Evolutionary conservation across 2,329 filamentous ascomycete genomes (phyloP), one percentile per base, ranked within the genome.

Genomic region (Pestalotiopsis sp.): DNA sequence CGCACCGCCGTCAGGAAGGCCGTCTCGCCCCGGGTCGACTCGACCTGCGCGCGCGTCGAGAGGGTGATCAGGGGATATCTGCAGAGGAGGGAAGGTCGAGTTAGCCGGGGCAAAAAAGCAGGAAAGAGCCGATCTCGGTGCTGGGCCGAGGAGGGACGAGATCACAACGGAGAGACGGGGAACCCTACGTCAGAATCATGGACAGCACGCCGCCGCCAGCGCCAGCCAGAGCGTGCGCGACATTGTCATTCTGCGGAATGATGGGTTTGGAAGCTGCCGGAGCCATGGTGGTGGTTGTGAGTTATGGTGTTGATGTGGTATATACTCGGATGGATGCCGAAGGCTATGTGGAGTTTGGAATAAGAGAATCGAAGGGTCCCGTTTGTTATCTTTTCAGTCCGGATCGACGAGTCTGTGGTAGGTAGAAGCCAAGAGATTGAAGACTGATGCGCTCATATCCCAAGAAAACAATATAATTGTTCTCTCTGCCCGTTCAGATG

Each of bases 61-160:
- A 99, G 91, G 41, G 96, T 98, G 79, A 99, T 97, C 75, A 99
- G 90, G 57, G 96, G 96, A 81, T 98, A 98, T 73, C 93, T 96
- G 31, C 64, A n/a, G 31, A 36, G 31, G 25, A 66, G 64, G 27
- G 45, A 57, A 69, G 67, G 68, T 41, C 52, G 36, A 23, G 56
- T 11, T 56, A 65, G 52, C 25, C 17, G 58, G 13, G n/a, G 49
- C 31, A 31, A 27, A 6, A 6, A 13, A 13, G 6, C 20, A 58
- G 36, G 14, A 59, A 31, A 27, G n/a, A 39, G 62, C 41, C 14
- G 23, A 27, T 59, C 23, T 17, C 57, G 23, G 45, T 52, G 14
- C 20, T 17, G 14, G 45, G 45, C 14, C 14, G 45, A 20, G 14
- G 57, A 36, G 57, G 57, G 9, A 59, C 7, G 25, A 9, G 23